Base-by-base conservation (phyloP, 306 rosid genomes). In the Spatholobus suberectus region DNA sequence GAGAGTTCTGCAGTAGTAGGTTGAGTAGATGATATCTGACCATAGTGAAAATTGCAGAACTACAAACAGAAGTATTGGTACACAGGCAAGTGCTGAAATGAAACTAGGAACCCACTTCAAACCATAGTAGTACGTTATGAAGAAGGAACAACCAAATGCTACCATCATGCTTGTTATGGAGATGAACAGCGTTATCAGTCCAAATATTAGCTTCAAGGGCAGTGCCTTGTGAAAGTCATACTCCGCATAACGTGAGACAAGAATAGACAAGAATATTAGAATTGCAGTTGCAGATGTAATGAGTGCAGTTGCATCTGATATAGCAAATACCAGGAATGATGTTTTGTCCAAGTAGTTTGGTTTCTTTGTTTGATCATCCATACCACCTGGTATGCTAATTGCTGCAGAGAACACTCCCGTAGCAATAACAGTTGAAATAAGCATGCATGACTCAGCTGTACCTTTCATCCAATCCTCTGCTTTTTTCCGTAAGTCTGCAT, bases 401-500 rank as follows among this genome's bases (percentile, higher is more conserved):
- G 83, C 87, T 5, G 88, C 85, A 15, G 91, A 0, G 8, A 90
- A 79, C 6, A 86, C 88, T 1, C 86, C 78, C 0, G 90, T 84
- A 0, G 88, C 52, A 21, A 90, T 88, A 0, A 88, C 57, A 0
- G 93, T 73, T 5, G 93, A 54, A n/a, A 86, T 79, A 6, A 88
- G 34, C 85, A 84, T 59, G 17, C 87, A 82, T 0, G 78, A 82
- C 7, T 73, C 46, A 5, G 93, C 81, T 1, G 93, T 90, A 21
- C 41, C 0, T 43, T 78, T 82, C 89, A 82, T 86, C 93, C 93
- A 90, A 12, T n/a, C 1, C 18, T 90, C 90, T 35, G 83, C 91
- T 0, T 61, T 12, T 13, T 24, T 40, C 5, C 75, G 32, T 4
- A 90, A 32, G 0, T 2, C 27, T 55, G 41, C 15, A 43, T 90